A percentile compares a stretch with the other conserved stretches of the same genome.
Conservation (phyloP, 768 basidiomycete species). For the Xerocomus spinulosus region DNA sequence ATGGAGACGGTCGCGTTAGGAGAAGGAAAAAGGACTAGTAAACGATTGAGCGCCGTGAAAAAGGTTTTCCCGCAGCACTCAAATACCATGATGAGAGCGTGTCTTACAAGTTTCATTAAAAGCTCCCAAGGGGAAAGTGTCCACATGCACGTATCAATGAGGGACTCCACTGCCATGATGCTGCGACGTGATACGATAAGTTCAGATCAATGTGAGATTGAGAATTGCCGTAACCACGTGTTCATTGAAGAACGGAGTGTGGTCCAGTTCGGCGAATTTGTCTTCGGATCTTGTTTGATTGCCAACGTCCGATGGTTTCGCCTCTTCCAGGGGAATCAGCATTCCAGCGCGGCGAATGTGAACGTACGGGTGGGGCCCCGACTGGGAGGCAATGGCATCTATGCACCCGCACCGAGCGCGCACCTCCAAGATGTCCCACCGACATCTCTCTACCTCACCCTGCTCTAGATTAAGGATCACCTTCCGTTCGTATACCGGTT, state of each 20-base stretch:
- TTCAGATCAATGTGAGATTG: background rate
- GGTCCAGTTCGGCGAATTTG: background rate
- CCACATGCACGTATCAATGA: background rate
- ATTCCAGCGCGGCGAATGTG: no score
- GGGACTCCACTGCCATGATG: background rate
- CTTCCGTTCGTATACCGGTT: slow-evolving; percentile 59
- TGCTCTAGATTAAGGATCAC: slow-evolving; percentile 82
- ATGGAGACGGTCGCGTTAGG: slow-evolving; percentile 12
- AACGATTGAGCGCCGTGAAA: background rate
- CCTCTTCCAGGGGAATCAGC: background rate
- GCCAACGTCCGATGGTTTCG: background rate
- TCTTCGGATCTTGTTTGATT: background rate
- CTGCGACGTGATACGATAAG: background rate
- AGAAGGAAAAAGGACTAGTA: background rate
- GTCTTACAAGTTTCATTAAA: slow-evolving; percentile 1
- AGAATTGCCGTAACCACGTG: background rate
- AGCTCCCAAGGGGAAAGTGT: background rate
- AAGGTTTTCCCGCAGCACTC: background rate
- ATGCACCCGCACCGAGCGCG: slow-evolving; percentile 26
- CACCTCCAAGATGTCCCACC: slow-evolving; percentile 69
- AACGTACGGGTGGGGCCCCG: no score
- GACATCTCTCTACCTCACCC: slow-evolving; percentile 76
- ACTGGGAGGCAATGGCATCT: background rate
- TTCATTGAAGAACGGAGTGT: background rate
- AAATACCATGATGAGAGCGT: background rate